Evolutionary conservation across 2,329 filamentous ascomycete species (phyloP).

Genomic region (Trichocomaceae sp.): DNA sequence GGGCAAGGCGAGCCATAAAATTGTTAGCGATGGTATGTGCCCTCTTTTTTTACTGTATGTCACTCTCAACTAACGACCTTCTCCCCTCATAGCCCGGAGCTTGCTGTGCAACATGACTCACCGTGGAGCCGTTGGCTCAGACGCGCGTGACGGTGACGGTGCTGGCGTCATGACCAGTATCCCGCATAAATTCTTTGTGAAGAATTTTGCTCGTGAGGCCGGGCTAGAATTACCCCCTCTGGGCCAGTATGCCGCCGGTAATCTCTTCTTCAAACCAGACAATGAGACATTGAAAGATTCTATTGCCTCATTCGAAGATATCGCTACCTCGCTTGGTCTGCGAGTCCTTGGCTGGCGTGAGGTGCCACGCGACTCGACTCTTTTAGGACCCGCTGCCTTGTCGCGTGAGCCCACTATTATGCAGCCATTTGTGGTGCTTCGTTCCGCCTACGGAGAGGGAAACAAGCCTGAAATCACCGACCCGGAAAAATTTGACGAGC

Average conservation of each 20-base stretch:
- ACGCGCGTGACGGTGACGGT: slow-evolving; percentile 95
- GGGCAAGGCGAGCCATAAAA: slow-evolving; percentile 94
- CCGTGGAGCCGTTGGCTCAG: slow-evolving; percentile 93
- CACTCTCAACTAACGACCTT: slow-evolving; percentile 26
- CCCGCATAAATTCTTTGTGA: slow-evolving; percentile 95
- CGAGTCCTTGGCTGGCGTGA: slow-evolving; percentile 94
- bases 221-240: slow-evolving; percentile 77
- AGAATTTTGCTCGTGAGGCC: slow-evolving; percentile 92
- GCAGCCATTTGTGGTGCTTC: slow-evolving; percentile 89
- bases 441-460: slow-evolving; percentile 75
- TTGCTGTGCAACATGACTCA: slow-evolving; percentile 99
- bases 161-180: slow-evolving; percentile 99
- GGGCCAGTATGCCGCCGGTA: slow-evolving; percentile 94
- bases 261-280: slow-evolving; percentile 98
- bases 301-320: slow-evolving; percentile 86
- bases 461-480: slow-evolving; percentile 73
- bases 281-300: slow-evolving; percentile 83
- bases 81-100: slow-evolving; percentile 61
- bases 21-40: slow-evolving; percentile 87
- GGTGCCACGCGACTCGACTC: slow-evolving; percentile 85
- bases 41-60: background rate
- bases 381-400: slow-evolving; percentile 84
- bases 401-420: slow-evolving; percentile 93
- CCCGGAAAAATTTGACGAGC: slow-evolving; percentile 72
- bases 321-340: slow-evolving; percentile 79